Base-by-base conservation (phyloP, 768 basidiomycete species). In the Cystobasidium tubakii region DNA sequence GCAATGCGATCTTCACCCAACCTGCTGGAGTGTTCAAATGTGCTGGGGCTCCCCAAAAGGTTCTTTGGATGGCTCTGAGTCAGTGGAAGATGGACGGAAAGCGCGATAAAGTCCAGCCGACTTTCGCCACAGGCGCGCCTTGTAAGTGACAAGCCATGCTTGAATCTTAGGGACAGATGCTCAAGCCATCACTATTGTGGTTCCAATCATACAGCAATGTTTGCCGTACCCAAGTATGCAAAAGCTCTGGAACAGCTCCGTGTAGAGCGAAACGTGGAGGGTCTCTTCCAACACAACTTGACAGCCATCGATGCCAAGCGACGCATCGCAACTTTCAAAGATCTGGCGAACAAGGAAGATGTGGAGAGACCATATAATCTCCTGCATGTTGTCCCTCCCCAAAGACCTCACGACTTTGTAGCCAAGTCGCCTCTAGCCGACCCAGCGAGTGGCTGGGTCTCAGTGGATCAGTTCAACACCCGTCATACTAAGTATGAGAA, bases 191-290 rank as follows among this genome's bases (percentile, higher is more conserved):
- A 80, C 39, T 77, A 78, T 74, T 79, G 76, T 54, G 7, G 12
- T n/a, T n/a, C n/a, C n/a, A n/a, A n/a, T n/a, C n/a, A n/a, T 3
- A 50, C 46, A 21, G 86, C 89, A 54, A 98, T 99, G 94, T 98
- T 99, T 83, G 86, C 87, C 77, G 94, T 96, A 69, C 92, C 93
- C 79, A 94, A 98, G 81, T 99, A 98, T 82, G 89, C 91, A 1
- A 89, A 94, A 75, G 91, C 89, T 3, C 84, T 98, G 57, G 85
- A 96, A 57, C 83, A 84, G 23, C 84, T 98, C 70, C 87, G 95
- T 54, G 79, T 88, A 46, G 82, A 90, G 78, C 89, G 95, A 57
- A 88, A 88, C 73, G 85, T 98, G 72, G 87, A 86, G n/a, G 92
- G 86, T 0, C 81, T 85, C 74, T 96, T 98, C 82, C 85, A 85